Evolutionary conservation across 2,329 filamentous ascomycete genomes (phyloP), one percentile per base, ranked within the genome.

Genomic region (Aspergillus brasiliensis): DNA sequence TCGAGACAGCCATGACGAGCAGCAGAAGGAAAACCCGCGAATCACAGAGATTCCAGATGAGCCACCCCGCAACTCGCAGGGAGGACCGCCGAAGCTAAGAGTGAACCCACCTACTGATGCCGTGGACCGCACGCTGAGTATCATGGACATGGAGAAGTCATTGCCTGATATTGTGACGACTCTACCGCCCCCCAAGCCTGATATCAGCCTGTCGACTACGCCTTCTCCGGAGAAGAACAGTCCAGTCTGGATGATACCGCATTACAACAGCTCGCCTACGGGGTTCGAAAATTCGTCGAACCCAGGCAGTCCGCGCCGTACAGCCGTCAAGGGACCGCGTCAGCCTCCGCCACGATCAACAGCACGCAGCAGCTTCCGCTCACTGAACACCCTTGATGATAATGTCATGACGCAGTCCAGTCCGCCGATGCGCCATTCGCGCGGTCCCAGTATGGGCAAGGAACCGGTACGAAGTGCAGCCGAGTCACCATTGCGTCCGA

Each of bases 311-410:
- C 73, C 72, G 28, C 73, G 73, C 15, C 69, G 73, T 1, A 68
- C 73, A 8, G 64, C 61, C 1, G 69, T 75, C 8, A 75, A 72
- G 49, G 73, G 74, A 1, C 73, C 73, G 13, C 73, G 74, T 28
- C 71, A 23, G 27, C 74, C 73, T 57, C 74, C 73, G 0, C 57
- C 46, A 3, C 27, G 28, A 38, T 3, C 65, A 56, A n/a, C 44
- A 65, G 25, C 57, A 21, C 66, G 67, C 17, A 71, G 65, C 37
- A 72, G 63, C 48, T 61, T 63, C 7, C 65, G 61, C 8, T 58
- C 65, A 1, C 52, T 64, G 2, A 60, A 58, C 15, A 60, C 68
- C 2, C 55, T 64, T 7, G 64, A 67, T 3, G 64, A 67, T 15
- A 60, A 57, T 11, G 51, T 49, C 10, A 59, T 55, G 46, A 5